A percentile compares a stretch with the other conserved stretches of the same genome.
Conservation (phyloP, 2,329 filamentous ascomycete genomes). For the Trichophyton benhamiae region DNA sequence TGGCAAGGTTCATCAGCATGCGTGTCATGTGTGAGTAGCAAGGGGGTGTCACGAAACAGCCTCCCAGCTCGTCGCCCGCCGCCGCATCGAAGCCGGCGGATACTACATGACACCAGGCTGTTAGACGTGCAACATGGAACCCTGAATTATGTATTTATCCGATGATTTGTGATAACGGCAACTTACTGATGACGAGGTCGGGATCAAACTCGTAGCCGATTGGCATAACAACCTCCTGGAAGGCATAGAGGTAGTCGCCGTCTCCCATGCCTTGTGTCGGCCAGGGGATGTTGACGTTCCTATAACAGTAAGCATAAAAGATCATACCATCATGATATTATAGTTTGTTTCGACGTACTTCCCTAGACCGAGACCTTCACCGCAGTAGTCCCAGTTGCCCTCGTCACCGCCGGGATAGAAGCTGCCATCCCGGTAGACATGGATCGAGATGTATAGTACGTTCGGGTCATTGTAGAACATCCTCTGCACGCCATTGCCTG, state of each 20-base stretch:
- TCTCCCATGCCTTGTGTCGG: constrained; percentile 71
- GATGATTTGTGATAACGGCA: neutral
- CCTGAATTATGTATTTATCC: neutral
- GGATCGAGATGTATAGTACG: constrained; percentile 86
- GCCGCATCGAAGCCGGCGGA: constrained; percentile 95
- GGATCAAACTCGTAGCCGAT: constrained; percentile 88
- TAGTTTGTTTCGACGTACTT: constrained; percentile 28
- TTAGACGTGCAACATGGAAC: neutral
- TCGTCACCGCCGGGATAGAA: constrained; percentile 66
- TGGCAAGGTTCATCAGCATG: constrained; percentile 91
- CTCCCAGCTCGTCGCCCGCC: constrained; percentile 80
- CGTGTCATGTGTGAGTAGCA: constrained; percentile 99
- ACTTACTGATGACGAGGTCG: constrained; percentile 65
- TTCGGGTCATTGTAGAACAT: constrained; percentile 94
- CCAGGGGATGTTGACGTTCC: constrained; percentile 59
- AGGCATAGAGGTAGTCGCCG: constrained; percentile 91
- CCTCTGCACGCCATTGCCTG: constrained; percentile 86
- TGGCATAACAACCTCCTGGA: constrained; percentile 92
- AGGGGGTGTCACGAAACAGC: constrained; percentile 77
- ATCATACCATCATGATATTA: neutral
- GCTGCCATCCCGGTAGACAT: constrained; percentile 68
- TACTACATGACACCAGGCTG: constrained; percentile 36
- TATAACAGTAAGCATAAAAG: constrained; percentile 16
- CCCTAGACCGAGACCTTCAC: constrained; percentile 45
- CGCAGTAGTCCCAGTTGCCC: constrained; percentile 49